Evolutionary conservation across 177 flowering plant genomes (phyloP), one percentile per base, ranked within the genome.

Genomic region (Vitis hybrid): DNA sequence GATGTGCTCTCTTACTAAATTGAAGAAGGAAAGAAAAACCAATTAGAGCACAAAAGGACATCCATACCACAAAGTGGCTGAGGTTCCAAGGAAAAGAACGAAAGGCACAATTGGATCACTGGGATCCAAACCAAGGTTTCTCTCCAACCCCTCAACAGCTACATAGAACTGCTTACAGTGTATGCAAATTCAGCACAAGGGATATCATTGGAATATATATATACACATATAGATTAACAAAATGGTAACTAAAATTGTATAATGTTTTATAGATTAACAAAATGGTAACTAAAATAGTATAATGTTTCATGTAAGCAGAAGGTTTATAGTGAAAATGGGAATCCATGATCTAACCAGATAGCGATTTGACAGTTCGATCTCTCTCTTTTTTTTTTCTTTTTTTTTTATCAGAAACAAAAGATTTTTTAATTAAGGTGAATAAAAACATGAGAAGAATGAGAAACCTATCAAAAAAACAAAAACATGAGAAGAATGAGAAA

Each of bases 121-220:
- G 50, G 99, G 94, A 72, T 91, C 90, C 77, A 94, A 73, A 68
- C 99, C 99, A 70, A 94, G 65, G 67, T 68, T 82, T 81, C 73
- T 80, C 72, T 89, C 98, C 74, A 91, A 68, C 24, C 75, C 91
- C 86, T 87, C 88, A 67, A 91, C 69, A 49, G 77, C 79, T 65
- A 76, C 17, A 69, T 79, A 91, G 55, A 81, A 89, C 99, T 94
- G 87, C 58, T 68, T 59, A 59, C 60, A 77, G 68, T 52, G 70
- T 10, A 55, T 59, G 19, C 6, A 24, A 56, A 55, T 62, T 73
- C 35, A 63, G 55, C n/a, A 27, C 18, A 61, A 7, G 46, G 51
- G 24, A 67, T 48, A 56, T 11, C 17, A 49, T 5, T n/a, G 17
- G 32, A 32, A 40, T 17, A 6, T 2, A 55, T 55, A 35, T 15